Base-by-base conservation (phyloP, 371 early-diverging fungal species). In the Mucor irregularis region DNA sequence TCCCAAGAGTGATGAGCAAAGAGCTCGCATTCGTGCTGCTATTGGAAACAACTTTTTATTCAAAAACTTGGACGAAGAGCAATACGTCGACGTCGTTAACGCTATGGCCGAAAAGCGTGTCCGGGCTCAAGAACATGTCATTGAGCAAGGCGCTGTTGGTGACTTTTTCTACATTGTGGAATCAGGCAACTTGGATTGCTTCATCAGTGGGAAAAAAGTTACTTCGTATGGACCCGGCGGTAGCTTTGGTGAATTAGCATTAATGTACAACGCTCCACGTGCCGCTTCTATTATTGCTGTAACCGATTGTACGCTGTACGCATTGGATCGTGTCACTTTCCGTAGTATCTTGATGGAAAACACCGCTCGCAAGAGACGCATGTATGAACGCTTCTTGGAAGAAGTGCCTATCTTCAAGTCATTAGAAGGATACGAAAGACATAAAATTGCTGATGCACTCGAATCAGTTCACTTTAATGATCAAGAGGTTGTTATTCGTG, bases 91-190 rank as follows among this genome's bases (percentile, higher is more conserved):
- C 58, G 95, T 98, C 1, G 87, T 98, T 2, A 89, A 95, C 60
- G 97, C 98, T n/a, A 96, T 98, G 97, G 86, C 83, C 29, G 96
- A 96, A 68, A 95, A 95, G 71, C 73, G 71, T n/a, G 86, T 94
- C 19, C 28, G 10, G 10, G 42, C 24, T 9, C 11, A 17, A 4
- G 22, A 19, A 10, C 22, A 42, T 43, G 88, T 99, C 29, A 98
- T 98, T 60, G 85, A 82, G 39, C 98, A 99, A 76, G 99, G 98
- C 38, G 98, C 87, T 30, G 89, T 92, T 16, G 99, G 98, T 38
- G 97, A 97, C 78, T 97, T 81, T 73, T 98, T 99, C 71, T 99
- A 99, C 71, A 90, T 98, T 33, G 97, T 98, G 30, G 99, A 99
- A 68, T 83, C 82, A 10, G 99, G 99, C 40, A 81, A 88, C 16